These are phyloP conservation scores for Acrocalymma vagum DNA, from an alignment of 2,329 filamentous ascomycete genomes.

Conservation along the genomic window DNA sequence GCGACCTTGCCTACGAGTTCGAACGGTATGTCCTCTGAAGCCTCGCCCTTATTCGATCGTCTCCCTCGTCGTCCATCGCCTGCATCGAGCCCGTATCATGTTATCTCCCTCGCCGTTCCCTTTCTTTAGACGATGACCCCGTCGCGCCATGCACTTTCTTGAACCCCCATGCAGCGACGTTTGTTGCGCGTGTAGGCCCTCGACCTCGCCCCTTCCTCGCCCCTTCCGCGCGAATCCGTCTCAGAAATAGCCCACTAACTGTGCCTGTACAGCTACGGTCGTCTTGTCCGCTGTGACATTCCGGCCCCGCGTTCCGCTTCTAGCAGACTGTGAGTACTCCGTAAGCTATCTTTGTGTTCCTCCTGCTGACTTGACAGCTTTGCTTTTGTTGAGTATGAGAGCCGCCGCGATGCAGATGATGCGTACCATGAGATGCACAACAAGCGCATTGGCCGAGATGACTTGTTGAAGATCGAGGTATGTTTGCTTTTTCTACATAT, in stretches of 20 bases:
- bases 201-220: conserved; percentile 42
- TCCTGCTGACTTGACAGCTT: conserved; percentile 66
- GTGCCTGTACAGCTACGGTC: conserved; percentile 83
- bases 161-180: too few species aligned
- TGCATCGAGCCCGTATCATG: conserved; percentile 20
- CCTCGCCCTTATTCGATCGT: conserved; percentile 44
- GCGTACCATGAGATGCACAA: conserved; percentile 99
- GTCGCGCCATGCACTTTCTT: too few species aligned
- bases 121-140: conserved; percentile 14
- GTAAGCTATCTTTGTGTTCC: conserved; percentile 6
- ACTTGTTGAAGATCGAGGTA: conserved; percentile 97
- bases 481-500: conserved; percentile 10
- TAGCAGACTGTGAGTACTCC: conserved; percentile 93
- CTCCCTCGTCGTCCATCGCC: conserved; percentile 37
- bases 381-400: conserved; percentile 99
- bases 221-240: conserved; percentile 20
- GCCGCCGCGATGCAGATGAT: conserved; percentile 96
- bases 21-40: conserved; percentile 91
- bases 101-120: conserved; percentile 21
- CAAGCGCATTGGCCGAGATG: conserved; percentile 95
- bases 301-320: conserved; percentile 92
- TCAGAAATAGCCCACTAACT: conserved; percentile 52
- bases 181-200: too few species aligned
- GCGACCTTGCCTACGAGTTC: conserved; percentile 99
- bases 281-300: conserved; percentile 97